phyloP scores from a whole-genome alignment of 176 grass and related monocot species.

The Carex myosuroides region DNA sequence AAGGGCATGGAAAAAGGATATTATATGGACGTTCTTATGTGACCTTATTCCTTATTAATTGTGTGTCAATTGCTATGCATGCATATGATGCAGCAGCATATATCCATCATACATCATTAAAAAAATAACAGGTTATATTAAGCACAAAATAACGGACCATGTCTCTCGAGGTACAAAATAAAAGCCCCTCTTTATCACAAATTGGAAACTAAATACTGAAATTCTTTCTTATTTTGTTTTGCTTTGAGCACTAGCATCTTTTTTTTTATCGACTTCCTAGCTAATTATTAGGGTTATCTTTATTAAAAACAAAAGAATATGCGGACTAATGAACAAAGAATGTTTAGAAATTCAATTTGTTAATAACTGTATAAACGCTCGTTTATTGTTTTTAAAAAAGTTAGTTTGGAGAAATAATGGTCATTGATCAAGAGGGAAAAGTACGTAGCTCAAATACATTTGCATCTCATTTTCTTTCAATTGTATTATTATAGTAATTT shows the following conservation, averaged over 20 bases:
- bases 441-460: not conserved
- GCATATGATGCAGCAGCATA: not conserved
- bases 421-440: not conserved
- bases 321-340: not conserved
- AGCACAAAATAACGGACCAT: not conserved
- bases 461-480: not conserved
- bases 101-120: not conserved
- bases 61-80: not conserved
- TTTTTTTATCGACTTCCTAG: not conserved
- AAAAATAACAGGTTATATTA: not conserved
- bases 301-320: not conserved
- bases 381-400: not conserved
- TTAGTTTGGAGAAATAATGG: not conserved
- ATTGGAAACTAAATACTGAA: not conserved
- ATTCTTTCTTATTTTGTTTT: not conserved
- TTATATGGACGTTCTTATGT: not conserved
- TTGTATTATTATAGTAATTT: not conserved
- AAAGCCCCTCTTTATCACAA: not conserved
- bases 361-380: not conserved
- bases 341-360: not conserved
- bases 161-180: not conserved
- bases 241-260: not conserved
- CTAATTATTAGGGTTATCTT: not conserved
- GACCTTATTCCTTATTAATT: not conserved
- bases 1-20: not conserved